Evolutionary conservation across 495 filamentous ascomycete genomes (phyloP), one percentile per base, ranked within the genome.

Genomic region (Chaetomium cochliodes): DNA sequence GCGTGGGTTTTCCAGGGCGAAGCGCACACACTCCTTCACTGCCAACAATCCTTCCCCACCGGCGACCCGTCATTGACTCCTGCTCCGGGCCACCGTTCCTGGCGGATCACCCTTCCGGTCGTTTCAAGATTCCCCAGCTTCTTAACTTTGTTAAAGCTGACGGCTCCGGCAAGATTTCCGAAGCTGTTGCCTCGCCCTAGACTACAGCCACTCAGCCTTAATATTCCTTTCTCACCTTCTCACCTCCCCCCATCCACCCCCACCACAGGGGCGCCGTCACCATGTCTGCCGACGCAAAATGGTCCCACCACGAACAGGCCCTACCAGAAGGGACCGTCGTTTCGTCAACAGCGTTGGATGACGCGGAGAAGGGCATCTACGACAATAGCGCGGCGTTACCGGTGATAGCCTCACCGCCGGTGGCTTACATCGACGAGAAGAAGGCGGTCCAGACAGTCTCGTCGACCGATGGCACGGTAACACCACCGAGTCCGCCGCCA

Each of bases 351-450:
- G 70, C 75, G 64, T 66, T 64, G 50, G 74, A 77, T 63, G 75
- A 75, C 67, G 74, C 76, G 20, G 78, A 80, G 67, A 78, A 78
- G 69, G 77, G 77, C 20, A 51, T 80, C 51, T 76, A 73, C 63
- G 73, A 78, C 66, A 72, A 65, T 66, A 70, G 68, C n/a, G 44
- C 63, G 33, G 71, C 64, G 28, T 61, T 74, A 39, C 58, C 71
- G 2, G 69, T 72, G 49, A 37, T 71, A 9, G 20, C 64, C 23
- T 2, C 64, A 26, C 73, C 72, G 51, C 60, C 74, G 8, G 52
- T 68, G 9, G 72, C 65, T n/a, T 66, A 74, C 54, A 46, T 71
- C 33, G 68, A 67, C 54, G 65, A 74, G 54, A 72, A 69, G 65
- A 68, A 68, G 41, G 55, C 37, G 8, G 20, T 62, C 9, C 37